These are phyloP conservation scores for Xerocomellus chrysenteron DNA, from an alignment of 768 basidiomycete genomes.

Conservation along the genomic window DNA sequence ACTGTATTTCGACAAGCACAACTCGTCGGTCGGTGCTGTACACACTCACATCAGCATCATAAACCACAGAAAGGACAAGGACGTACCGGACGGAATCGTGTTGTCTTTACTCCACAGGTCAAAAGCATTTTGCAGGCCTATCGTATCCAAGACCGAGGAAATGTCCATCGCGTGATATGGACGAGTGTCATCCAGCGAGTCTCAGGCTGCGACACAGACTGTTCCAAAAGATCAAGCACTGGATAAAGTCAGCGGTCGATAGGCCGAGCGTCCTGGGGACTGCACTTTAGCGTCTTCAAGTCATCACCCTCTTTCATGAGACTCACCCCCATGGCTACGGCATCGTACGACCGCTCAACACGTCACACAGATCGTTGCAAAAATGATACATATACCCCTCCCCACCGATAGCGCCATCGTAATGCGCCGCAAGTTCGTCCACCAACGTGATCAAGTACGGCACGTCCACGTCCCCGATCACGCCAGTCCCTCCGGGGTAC, in stretches of 20 bases:
- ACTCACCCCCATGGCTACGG: too few relatives aligned
- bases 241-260: too few relatives aligned
- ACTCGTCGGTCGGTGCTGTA: conserved; percentile 55
- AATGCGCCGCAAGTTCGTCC: conserved; percentile 36
- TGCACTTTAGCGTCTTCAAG: background rate
- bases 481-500: conserved; percentile 43
- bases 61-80: background rate
- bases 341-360: background rate
- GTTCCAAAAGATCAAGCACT: background rate
- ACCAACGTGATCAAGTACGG: conserved; percentile 42
- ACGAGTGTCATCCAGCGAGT: too few relatives aligned
- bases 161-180: too few relatives aligned
- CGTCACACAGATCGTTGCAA: conserved; percentile 19
- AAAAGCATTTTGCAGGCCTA: conserved; percentile 33
- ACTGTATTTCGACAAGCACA: conserved; percentile 81
- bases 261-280: background rate
- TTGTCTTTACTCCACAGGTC: conserved; percentile 71
- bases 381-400: conserved; percentile 29
- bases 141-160: too few relatives aligned
- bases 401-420: conserved; percentile 24
- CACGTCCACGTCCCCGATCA: conserved; percentile 36
- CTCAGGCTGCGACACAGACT: too few relatives aligned
- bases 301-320: background rate
- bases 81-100: conserved; percentile 51
- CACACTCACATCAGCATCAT: background rate